phyloP scores from a whole-genome alignment of 352 stramenopile genomes.

The Halophytophthora batemanensis region DNA sequence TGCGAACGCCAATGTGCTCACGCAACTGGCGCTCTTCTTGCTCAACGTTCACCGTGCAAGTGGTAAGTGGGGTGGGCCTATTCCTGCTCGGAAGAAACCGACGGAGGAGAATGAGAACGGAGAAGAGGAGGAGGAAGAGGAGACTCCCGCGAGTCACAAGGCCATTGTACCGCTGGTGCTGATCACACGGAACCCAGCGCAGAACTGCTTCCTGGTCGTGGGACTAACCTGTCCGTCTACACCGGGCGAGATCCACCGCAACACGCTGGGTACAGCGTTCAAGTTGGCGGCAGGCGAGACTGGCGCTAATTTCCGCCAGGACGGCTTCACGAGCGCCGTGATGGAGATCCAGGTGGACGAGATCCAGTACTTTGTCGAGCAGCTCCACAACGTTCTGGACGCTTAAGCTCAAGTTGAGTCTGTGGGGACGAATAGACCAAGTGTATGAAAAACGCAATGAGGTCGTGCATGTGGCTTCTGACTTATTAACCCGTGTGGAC shows the following conservation, averaged over 20 bases:
- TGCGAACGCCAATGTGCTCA: conserved; percentile 92
- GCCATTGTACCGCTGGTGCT: conserved; percentile 76
- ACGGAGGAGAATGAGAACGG: conserved; percentile 29
- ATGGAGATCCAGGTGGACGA: conserved; percentile 94
- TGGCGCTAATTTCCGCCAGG: conserved; percentile 90
- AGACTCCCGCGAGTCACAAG: conserved; percentile 29
- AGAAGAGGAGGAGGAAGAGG: conserved; percentile 37
- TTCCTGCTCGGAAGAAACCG: conserved; percentile 14
- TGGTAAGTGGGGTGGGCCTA: conserved; percentile 87
- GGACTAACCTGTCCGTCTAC: conserved; percentile 92
- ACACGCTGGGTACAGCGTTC: conserved; percentile 93
- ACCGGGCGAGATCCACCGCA: conserved; percentile 85
- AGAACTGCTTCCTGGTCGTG: conserved; percentile 93
- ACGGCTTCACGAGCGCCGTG: conserved; percentile 95
- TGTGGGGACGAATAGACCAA: conserved; percentile 13
- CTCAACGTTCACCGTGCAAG: conserved; percentile 95
- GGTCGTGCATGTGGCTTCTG: neutral
- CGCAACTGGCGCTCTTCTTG: conserved; percentile 92
- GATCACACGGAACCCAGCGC: conserved; percentile 84
- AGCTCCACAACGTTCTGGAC: conserved; percentile 91
- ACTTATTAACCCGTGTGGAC: conserved; percentile 11
- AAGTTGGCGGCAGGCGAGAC: conserved; percentile 92
- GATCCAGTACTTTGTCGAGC: conserved; percentile 96
- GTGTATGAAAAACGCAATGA: conserved; percentile 9
- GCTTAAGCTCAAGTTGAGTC: conserved; percentile 32